A percentile compares a stretch with the other conserved stretches of the same genome.
These are phyloP conservation scores for Exophiala lecanii-corni DNA, from an alignment of 2,329 filamentous ascomycete species.

Conservation along the genomic window DNA sequence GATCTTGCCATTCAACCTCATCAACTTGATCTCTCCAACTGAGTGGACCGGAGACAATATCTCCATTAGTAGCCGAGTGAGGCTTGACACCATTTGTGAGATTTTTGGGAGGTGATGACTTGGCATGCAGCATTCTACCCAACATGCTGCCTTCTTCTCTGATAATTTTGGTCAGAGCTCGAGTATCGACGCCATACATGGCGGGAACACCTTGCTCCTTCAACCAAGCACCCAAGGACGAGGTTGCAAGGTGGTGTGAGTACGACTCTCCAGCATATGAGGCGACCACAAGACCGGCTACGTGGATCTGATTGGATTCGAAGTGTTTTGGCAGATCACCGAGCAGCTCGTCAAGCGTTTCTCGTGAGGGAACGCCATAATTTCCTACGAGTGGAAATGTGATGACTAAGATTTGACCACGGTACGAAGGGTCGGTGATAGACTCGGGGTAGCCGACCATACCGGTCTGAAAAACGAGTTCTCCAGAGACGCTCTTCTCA, in stretches of 20 bases:
- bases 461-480: slow-evolving; percentile 98
- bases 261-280: slow-evolving; percentile 93
- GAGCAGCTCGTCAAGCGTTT: slow-evolving; percentile 77
- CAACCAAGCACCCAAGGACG: slow-evolving; percentile 88
- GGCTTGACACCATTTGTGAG: slow-evolving; percentile 34
- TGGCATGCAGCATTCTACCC: slow-evolving; percentile 77
- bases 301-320: slow-evolving; percentile 87
- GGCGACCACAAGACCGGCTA: slow-evolving; percentile 84
- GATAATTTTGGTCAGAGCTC: slow-evolving; percentile 90
- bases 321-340: slow-evolving; percentile 86
- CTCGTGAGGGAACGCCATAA: slow-evolving; percentile 89
- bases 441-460: slow-evolving; percentile 99
- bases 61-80: slow-evolving; percentile 37
- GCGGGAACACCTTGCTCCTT: slow-evolving; percentile 93
- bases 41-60: slow-evolving; percentile 30
- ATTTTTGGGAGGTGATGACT: slow-evolving; percentile 38
- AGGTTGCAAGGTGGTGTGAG: slow-evolving; percentile 87
- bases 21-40: slow-evolving; percentile 64
- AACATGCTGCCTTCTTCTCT: slow-evolving; percentile 94
- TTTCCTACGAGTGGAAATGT: slow-evolving; percentile 95
- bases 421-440: slow-evolving; percentile 81
- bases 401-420: slow-evolving; percentile 91
- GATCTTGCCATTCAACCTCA: slow-evolving; percentile 80
- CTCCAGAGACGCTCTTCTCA: slow-evolving; percentile 87
- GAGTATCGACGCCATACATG: slow-evolving; percentile 91